Base-by-base conservation (phyloP, 1,284 basidiomycete species). In the Apiotrichum veenhuisii region DNA sequence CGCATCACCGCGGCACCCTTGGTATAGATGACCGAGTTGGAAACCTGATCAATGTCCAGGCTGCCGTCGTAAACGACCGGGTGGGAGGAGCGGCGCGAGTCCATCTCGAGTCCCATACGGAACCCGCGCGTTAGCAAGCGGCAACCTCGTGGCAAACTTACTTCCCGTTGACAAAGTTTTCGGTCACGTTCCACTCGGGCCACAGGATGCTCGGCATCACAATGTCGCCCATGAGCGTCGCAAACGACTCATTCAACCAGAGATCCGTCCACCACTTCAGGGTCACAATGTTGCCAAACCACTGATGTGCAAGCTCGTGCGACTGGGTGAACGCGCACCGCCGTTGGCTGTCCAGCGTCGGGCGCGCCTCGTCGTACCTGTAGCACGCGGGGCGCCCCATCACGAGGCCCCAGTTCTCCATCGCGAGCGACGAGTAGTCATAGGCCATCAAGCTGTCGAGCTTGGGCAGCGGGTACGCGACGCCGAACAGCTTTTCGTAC, bases 381-480 rank as follows among this genome's bases (percentile, higher is more conserved):
- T 91, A 89, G 2, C 86, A 86, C 41, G 81, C 85, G 2, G 91
- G 92, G 50, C 92, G 82, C 22, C 91, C 93, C 14, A 89, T 95
- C 69, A 96, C 95, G 55, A 96, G 78, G 54, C 92, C 91, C 84
- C 89, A 93, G 73, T 95, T 96, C 79, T 96, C 91, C 91, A 94
- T 94, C 1, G 91, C 92, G 54, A 89, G 90, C 30, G 87, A 86
- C 71, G 94, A 91, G 64, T 95, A 94, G 73, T 95, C 90, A 57
- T 83, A 84, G 5, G 83, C 88, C 82, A 73, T 78, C 18, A 94
- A 80, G 1, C 91, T 93, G 70, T 95, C 91, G 42, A 94, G 81
- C 79, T 97, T 97, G 15, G 93, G 91, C 49, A 97, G 80, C 26
- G 93, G 91, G 74, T 88, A 95, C 62, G 87, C 88, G 63, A 95